Base-by-base conservation (phyloP, 192 early-diverging fungal species). In the Coemansia sp. region DNA sequence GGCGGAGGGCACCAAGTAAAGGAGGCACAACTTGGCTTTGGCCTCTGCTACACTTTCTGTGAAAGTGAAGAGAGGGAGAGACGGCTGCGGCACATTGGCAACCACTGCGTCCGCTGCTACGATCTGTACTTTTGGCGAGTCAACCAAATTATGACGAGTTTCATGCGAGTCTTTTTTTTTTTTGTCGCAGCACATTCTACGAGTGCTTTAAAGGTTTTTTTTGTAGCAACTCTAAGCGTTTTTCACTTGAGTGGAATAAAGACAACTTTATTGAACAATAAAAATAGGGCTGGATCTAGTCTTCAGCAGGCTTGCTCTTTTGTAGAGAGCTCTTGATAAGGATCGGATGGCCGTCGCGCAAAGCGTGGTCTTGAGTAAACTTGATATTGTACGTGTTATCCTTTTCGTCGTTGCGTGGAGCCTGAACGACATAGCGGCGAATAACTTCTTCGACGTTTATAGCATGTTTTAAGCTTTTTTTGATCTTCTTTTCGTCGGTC, bases 341-440 rank as follows among this genome's bases (percentile, higher is more conserved):
- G n/a, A 79, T 78, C 41, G 81, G 81, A 40, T 76, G 76, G 16
- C 68, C 64, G 69, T 84, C 77, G 49, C 77, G 76, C 39, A 84
- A 58, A 7, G 76, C 81, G 47, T 78, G 76, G 27, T 84, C 81
- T 3, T 76, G 55, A 9, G 76, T 84, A 24, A 84, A 79, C 31
- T 55, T 66, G 15, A 84, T 65, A 5, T 70, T 55, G 52, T 79
- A 84, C 5, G 77, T 79, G 71, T 75, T 71, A 0, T 72, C 65
- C 55, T 73, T 71, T 8, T 72, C 61, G 4, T 66, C 61, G 69
- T 50, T 74, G 29, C 71, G 73, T 29, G 76, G 73, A 3, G 71
- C 81, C 65, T 84, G 81, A 12, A 84, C 81, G 0, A 84, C 81
- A 43, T 84, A 79, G 38, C 74, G 58, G 12, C 77, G 70, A 58